Evolutionary conservation across 169 alveolate genomes (phyloP), one percentile per base, ranked within the genome.

Genomic region (Theileria sp.): DNA sequence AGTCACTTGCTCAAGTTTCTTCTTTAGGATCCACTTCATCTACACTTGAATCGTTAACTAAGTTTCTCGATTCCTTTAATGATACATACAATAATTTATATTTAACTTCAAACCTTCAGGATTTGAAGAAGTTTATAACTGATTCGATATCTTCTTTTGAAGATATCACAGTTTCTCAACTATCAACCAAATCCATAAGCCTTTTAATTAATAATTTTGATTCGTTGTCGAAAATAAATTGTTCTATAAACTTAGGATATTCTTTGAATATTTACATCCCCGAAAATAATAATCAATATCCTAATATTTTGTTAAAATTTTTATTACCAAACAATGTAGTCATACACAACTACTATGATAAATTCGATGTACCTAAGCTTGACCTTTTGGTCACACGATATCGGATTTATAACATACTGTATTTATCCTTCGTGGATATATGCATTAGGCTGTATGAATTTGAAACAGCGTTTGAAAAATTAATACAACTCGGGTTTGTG

Each of bases 361-460:
- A 64, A 28, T 1, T 79, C 19, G 69, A 58, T 64, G 9, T 12
- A 19, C 23, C 36, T 13, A 38, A 36, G 15, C 60, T 81, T 13
- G 88, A 81, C 64, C 70, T 26, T 17, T 72, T 81, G 68, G 64
- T 81, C 67, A 68, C 78, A 26, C 15, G 66, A 44, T 75, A 81
- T 65, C 78, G 60, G 60, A 17, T 56, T 25, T 81, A 74, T 58
- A 81, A 32, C n/a, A 32, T 25, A 6, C 65, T 81, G 74, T 44
- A 81, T 44, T 50, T 75, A 62, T 58, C 83, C 15, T 1, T 65
- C 23, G 38, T 75, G 10, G 88, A 81, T 30, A 54, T 74, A 23
- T 34, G 28, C 38, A 58, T 62, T 4, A 78, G 64, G 28, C 28
- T 64, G 51, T 58, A 32, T 6, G 83, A n/a, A 3, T 81, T 78